These are phyloP conservation scores for Albatrellus ellisii DNA, from an alignment of 768 basidiomycete species.

Conservation along the genomic window DNA sequence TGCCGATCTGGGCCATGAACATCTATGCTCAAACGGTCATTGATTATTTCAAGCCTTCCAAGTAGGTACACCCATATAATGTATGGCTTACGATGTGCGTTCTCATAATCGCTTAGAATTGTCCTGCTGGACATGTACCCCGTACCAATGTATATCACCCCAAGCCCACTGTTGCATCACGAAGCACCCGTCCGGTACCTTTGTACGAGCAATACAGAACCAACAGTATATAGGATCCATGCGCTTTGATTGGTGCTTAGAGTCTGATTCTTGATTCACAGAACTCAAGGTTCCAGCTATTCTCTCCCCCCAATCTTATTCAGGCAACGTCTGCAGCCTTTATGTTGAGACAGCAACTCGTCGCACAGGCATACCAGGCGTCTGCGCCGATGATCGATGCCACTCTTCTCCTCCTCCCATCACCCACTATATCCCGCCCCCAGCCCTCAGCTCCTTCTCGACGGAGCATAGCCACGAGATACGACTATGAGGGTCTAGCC, in stretches of 20 bases:
- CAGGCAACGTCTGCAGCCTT: slow-evolving; percentile 16
- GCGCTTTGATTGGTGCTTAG: no score
- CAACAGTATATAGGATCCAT: no score
- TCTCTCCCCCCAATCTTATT: slow-evolving; percentile 16
- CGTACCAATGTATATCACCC: slow-evolving; percentile 12
- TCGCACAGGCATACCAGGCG: background rate
- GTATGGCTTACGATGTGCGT: background rate
- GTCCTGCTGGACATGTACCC: slow-evolving; percentile 15
- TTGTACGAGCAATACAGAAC: slow-evolving; percentile 8
- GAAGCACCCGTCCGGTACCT: slow-evolving; percentile 16
- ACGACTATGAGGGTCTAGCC: background rate
- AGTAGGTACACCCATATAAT: slow-evolving; percentile 7
- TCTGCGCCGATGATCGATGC: slow-evolving; percentile 4
- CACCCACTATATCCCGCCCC: slow-evolving; percentile 5
- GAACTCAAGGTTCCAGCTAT: slow-evolving; percentile 5
- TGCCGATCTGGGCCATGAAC: slow-evolving; percentile 17
- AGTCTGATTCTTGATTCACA: no score
- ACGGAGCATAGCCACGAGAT: background rate
- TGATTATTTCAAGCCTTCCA: slow-evolving; percentile 9
- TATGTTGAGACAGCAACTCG: slow-evolving; percentile 2
- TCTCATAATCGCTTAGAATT: slow-evolving; percentile 9
- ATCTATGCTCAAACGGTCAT: slow-evolving; percentile 15
- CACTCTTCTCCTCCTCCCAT: slow-evolving; percentile 13
- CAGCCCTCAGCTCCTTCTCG: background rate
- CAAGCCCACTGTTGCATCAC: slow-evolving; percentile 5